Base-by-base conservation (phyloP, 257 asterid genomes). In the Coffea canephora region DNA sequence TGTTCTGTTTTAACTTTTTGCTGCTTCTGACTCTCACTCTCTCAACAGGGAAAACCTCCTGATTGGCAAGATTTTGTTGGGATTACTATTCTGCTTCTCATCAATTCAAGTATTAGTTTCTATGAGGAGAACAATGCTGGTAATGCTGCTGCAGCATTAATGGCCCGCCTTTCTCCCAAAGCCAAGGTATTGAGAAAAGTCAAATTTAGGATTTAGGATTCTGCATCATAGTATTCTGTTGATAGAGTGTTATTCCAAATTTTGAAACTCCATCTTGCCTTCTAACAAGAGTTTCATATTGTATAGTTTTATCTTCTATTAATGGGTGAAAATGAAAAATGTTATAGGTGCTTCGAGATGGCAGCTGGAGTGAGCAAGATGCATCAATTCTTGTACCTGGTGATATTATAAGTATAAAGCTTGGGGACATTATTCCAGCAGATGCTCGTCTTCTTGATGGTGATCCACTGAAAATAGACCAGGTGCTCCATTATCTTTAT, bases 91-190 rank as follows among this genome's bases (percentile, higher is more conserved):
- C 86, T 91, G 72, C 93, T 91, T 36, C 0, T 91, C 23, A 86
- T 91, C 81, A 91, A 91, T 79, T 91, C 96, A 41, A 90, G 93
- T 14, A 90, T 91, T 25, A 91, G 96, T 70, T 91, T 91, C 69
- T 34, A 87, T 4, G 96, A 91, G 84, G 96, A 91, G 83, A 91
- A 91, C 81, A 91, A 87, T 75, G 96, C 96, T 6, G 96, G 94
- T n/a, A 91, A 91, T 79, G 96, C 96, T 67, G 96, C 96, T 2
- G 93, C 91, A 13, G 96, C 96, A 46, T 86, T 91, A 27, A 91
- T 91, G 96, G 94, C 96, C 5, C 87, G 94, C 12, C 91, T 91
- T 77, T 94, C 96, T 46, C 96, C 96, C n/a, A 90, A 88, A 83
- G 83, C 96, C 9, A 91, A 87, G 96, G 95, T 87, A 65, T 8